Percentiles rank a stretch among this genome's conserved stretches.
These are phyloP conservation scores for Gamsiella multidivaricata DNA, from an alignment of 192 early-diverging fungal species.

Conservation along the genomic window DNA sequence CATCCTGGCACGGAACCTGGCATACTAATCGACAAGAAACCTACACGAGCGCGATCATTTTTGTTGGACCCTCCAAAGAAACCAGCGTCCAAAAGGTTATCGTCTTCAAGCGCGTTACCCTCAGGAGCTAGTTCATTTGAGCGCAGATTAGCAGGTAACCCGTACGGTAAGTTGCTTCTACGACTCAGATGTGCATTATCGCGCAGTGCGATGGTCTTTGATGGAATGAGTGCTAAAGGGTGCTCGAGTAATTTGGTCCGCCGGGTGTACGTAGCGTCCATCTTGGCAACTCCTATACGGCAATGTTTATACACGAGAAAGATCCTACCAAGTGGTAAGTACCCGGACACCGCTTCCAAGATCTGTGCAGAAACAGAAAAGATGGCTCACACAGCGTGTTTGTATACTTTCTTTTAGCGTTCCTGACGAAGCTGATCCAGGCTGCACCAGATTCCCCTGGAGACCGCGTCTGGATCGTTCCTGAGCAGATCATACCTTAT, in stretches of 20 bases:
- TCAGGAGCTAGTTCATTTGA: background rate
- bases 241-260: too few species aligned
- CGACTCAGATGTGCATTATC: too few species aligned
- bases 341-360: too few species aligned
- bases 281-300: constrained; percentile 22
- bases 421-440: constrained; percentile 34
- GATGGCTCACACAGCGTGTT: too few species aligned
- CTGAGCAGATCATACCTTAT: constrained; percentile 19
- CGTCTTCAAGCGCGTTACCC: background rate
- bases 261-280: constrained; percentile 19
- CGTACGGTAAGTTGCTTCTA: constrained; percentile 17
- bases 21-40: background rate
- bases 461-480: constrained; percentile 26
- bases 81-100: constrained; percentile 6
- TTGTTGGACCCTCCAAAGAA: constrained; percentile 17
- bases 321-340: constrained; percentile 23
- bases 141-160: constrained; percentile 14
- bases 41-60: constrained; percentile 9
- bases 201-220: too few species aligned
- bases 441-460: constrained; percentile 9
- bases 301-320: constrained; percentile 28
- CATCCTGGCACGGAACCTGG: background rate
- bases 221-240: too few species aligned
- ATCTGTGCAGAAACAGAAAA: too few species aligned
- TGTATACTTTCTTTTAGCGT: constrained; percentile 7